Conservation (phyloP, 768 basidiomycete genomes). For the Daedaleopsis sinensis region DNA sequence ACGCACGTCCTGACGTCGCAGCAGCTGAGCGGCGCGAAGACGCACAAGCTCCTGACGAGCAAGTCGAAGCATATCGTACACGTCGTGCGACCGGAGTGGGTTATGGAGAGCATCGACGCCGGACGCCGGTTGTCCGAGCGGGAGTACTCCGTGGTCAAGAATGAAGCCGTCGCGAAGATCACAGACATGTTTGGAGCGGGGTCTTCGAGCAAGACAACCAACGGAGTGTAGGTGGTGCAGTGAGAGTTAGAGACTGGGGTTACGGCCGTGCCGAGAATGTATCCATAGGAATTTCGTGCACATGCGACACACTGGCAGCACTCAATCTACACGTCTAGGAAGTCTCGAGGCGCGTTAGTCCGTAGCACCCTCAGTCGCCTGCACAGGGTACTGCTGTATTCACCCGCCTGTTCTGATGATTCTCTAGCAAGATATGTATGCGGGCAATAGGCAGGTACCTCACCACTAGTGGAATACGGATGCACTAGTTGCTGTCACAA, state of each 20-base stretch:
- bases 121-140: conserved; percentile 66
- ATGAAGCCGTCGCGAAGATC: conserved; percentile 40
- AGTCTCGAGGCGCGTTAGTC: too few species aligned
- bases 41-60: conserved; percentile 59
- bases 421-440: too few species aligned
- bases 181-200: conserved; percentile 39
- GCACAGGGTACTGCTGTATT: too few species aligned
- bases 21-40: conserved; percentile 71
- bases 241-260: background rate
- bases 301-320: too few species aligned
- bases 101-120: conserved; percentile 63
- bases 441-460: too few species aligned
- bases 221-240: background rate
- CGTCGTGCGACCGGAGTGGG: conserved; percentile 79
- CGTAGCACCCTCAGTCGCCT: too few species aligned
- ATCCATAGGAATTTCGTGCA: background rate
- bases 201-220: conserved; percentile 1
- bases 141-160: conserved; percentile 53
- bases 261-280: background rate
- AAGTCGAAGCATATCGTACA: conserved; percentile 53
- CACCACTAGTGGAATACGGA: too few species aligned
- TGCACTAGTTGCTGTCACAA: too few species aligned
- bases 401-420: too few species aligned
- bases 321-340: too few species aligned
- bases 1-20: conserved; percentile 83